phyloP scores from a whole-genome alignment of 1,284 basidiomycete species.

The Porogramme epimiltina region DNA sequence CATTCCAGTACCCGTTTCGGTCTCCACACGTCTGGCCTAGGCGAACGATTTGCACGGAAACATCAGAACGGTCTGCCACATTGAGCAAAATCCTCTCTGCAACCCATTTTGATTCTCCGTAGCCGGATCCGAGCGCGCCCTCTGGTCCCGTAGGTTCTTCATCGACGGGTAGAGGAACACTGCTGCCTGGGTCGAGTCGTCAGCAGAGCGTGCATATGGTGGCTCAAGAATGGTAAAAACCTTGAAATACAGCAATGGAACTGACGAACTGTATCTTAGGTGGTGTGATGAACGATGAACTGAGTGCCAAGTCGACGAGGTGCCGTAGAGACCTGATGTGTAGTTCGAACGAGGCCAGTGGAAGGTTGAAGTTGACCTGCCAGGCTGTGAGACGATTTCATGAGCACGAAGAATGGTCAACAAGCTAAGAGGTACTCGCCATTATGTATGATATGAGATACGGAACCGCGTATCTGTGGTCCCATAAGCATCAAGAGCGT shows the following conservation, averaged over 20 bases:
- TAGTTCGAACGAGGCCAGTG: not conserved
- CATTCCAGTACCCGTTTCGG: conserved; percentile 43
- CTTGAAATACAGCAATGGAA: no score
- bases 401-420: not conserved
- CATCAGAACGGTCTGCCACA: conserved; percentile 17
- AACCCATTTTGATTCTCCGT: conserved; percentile 43
- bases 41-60: conserved; percentile 36
- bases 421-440: not conserved
- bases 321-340: not conserved
- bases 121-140: conserved; percentile 36
- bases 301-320: not conserved
- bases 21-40: conserved; percentile 46
- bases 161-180: conserved; percentile 2
- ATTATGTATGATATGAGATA: not conserved
- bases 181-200: conserved; percentile 5
- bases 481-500: not conserved
- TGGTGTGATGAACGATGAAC: no score
- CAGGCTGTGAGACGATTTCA: not conserved
- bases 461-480: not conserved
- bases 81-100: conserved; percentile 33
- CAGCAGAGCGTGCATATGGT: no score
- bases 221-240: no score
- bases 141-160: conserved; percentile 17
- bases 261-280: no score
- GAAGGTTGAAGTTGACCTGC: not conserved